phyloP scores from a whole-genome alignment of 495 filamentous ascomycete species.

The Xylaria scruposa region DNA sequence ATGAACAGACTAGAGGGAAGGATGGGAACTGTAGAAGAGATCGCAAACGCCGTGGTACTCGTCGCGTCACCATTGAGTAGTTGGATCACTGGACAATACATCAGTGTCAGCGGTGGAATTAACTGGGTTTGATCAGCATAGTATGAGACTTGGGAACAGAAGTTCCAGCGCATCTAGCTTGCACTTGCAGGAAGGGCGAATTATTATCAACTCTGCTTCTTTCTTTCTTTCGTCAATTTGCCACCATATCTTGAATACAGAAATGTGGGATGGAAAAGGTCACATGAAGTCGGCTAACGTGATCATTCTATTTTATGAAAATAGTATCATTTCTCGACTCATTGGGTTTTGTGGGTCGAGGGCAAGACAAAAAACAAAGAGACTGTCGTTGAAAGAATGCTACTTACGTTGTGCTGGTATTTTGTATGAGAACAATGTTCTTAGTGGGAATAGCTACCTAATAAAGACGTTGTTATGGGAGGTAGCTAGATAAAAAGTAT shows the following conservation, averaged over 20 bases:
- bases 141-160: not conserved
- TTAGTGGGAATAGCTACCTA: too few relatives aligned
- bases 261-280: not conserved
- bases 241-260: not conserved
- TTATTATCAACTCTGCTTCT: not conserved
- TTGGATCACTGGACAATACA: slow-evolving; percentile 58
- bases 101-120: slow-evolving; percentile 54
- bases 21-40: slow-evolving; percentile 39
- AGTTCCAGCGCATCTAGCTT: not conserved
- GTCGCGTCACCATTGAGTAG: slow-evolving; percentile 51
- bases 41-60: slow-evolving; percentile 55
- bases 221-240: not conserved
- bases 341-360: not conserved
- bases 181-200: not conserved
- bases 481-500: slow-evolving; percentile 1
- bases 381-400: slow-evolving; percentile 3
- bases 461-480: too few relatives aligned
- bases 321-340: not conserved
- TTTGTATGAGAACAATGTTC: slow-evolving; percentile 9
- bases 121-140: slow-evolving; percentile 26
- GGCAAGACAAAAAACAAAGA: not conserved
- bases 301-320: too few relatives aligned
- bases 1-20: slow-evolving; percentile 32
- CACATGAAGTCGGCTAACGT: too few relatives aligned
- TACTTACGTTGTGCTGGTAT: not conserved